Base-by-base conservation (phyloP, 225 moss, liverwort and hornwort species). In the Sphagnum contortum region DNA sequence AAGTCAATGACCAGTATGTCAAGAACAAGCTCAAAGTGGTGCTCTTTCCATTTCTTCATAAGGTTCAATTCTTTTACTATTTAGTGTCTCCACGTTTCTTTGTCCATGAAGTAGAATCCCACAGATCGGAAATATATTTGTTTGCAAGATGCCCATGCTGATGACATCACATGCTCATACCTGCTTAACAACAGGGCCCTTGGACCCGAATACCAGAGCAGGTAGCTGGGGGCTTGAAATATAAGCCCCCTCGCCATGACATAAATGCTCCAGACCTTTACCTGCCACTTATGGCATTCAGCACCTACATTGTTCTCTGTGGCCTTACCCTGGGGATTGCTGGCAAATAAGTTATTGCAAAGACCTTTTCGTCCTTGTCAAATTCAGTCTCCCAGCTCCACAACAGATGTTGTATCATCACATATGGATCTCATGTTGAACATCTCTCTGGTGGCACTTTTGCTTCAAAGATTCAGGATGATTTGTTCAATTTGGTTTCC, bases 161-260 rank as follows among this genome's bases (percentile, higher is more conserved):
- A 6, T 44, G 29, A n/a, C 12, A 45, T 73, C 49, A 57, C 3
- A 8, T 13, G 54, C 9, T 12, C 56, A 57, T 54, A 13, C 48
- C 9, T 8, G 66, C 62, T 61, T 45, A 67, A 55, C 48, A 11
- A 60, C 78, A 96, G 93, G 93, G 93, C 46, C 91, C 93, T 81
- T 93, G 93, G 93, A 91, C 98, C 51, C 85, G 93, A 74, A 93
- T 98, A 73, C 89, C 93, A 57, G 98, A 98, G 77, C 93, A 98
- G 81, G 96, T 98, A 69, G 93, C 91, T 57, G 93, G 98, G 44
- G 91, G 98, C 48, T 82, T 98, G 63, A 98, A 88, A 14, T 93
- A 98, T 46, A 98, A 91, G 72, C 93, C 93, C 70, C 98, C 93
- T 64, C 83, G 93, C 53, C 89, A 91, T 71, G 98, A 98, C 62